Conservation (phyloP, 257 asterid species). For the Jasminum sambac region DNA sequence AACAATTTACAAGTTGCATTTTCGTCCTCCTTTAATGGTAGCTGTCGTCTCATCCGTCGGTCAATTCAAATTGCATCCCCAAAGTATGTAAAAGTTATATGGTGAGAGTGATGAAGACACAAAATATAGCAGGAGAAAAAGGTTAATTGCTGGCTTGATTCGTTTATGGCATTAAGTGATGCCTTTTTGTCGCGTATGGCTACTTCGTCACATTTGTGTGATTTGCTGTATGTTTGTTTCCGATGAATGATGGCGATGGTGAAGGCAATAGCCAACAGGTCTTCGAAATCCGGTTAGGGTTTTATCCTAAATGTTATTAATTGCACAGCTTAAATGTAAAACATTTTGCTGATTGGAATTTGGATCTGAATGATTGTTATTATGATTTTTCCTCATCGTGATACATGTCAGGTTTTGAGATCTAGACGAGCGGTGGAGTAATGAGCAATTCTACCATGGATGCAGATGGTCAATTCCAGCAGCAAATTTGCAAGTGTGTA, state of each 20-base stretch:
- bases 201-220: slow-evolving; percentile 2
- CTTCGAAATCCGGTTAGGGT: slow-evolving; percentile 63
- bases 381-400: slow-evolving; percentile 31
- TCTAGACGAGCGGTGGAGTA: slow-evolving; percentile 59
- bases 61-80: too few relatives aligned
- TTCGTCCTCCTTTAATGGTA: too few relatives aligned
- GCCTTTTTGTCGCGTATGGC: background rate
- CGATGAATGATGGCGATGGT: slow-evolving; percentile 34
- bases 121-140: too few relatives aligned
- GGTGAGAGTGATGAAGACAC: too few relatives aligned
- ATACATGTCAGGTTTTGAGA: slow-evolving; percentile 40
- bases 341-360: slow-evolving; percentile 38
- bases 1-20: too few relatives aligned
- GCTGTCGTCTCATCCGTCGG: too few relatives aligned
- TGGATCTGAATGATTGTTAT: slow-evolving; percentile 11
- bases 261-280: slow-evolving; percentile 30
- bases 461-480: slow-evolving; percentile 72
- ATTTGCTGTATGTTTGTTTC: slow-evolving; percentile 22
- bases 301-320: slow-evolving; percentile 14
- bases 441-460: slow-evolving; percentile 61
- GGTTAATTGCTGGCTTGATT: background rate
- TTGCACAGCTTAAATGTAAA: background rate
- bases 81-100: too few relatives aligned
- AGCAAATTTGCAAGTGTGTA: slow-evolving; percentile 62
- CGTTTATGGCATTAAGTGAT: slow-evolving; percentile 14